A percentile compares a stretch with the other conserved stretches of the same genome.
These are phyloP conservation scores for Cardamine chenopodiifolia DNA, from an alignment of 345 rosid genomes.

Conservation along the genomic window DNA sequence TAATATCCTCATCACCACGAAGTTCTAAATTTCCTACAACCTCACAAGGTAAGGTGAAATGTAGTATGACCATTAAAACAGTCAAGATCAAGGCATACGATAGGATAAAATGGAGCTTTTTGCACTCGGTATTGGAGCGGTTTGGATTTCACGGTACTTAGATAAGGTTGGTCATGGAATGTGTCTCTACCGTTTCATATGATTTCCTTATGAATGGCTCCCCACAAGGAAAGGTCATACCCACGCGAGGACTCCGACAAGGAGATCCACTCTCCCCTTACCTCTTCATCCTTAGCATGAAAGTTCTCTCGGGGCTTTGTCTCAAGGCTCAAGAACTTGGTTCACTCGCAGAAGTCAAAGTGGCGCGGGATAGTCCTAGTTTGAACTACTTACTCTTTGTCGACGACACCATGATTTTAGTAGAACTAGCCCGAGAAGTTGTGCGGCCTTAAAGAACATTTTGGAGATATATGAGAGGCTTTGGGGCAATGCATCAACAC, in stretches of 20 bases:
- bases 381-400: neutral
- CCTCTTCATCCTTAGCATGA: neutral
- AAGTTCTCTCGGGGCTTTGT: neutral
- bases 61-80: too few relatives aligned
- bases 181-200: neutral
- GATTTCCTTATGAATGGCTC: neutral
- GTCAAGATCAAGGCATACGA: too few relatives aligned
- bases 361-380: neutral
- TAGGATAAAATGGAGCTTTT: too few relatives aligned
- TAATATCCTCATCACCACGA: too few relatives aligned
- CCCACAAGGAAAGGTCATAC: fast-evolving
- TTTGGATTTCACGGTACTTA: too few relatives aligned
- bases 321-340: neutral
- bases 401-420: neutral
- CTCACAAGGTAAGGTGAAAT: too few relatives aligned
- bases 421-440: too few relatives aligned
- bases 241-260: neutral
- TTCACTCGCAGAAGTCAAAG: neutral
- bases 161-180: neutral
- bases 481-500: too few relatives aligned
- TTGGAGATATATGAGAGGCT: too few relatives aligned
- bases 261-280: neutral
- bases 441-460: too few relatives aligned
- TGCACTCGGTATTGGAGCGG: too few relatives aligned
- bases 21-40: too few relatives aligned